Conservation (phyloP, 352 stramenopile species). For the Phytopythium mirpurense region DNA sequence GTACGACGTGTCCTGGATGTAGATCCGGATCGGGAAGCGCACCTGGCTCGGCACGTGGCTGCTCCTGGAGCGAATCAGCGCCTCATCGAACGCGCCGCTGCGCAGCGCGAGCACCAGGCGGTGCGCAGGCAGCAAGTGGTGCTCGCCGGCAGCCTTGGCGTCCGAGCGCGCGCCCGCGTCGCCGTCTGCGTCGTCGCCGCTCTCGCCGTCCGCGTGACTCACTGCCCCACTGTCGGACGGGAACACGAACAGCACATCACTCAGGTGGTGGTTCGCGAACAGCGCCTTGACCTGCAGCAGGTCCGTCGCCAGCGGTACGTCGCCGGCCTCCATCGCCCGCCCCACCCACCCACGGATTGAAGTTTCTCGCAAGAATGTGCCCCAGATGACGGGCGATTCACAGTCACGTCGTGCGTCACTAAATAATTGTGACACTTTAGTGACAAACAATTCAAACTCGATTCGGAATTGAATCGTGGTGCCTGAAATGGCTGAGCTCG, state of each 20-base stretch:
- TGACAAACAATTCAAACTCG: no score
- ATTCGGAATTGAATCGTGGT: background rate
- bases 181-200: background rate
- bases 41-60: constrained; percentile 62
- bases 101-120: constrained; percentile 67
- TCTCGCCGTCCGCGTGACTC: background rate
- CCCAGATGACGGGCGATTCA: no score
- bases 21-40: constrained; percentile 69
- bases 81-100: constrained; percentile 63
- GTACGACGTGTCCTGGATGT: constrained; percentile 48
- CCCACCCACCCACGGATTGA: background rate
- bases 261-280: constrained; percentile 69
- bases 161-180: background rate
- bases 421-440: no score
- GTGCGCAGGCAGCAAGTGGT: constrained; percentile 63
- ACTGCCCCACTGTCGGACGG: constrained; percentile 21
- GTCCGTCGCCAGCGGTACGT: constrained; percentile 35
- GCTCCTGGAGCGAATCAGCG: constrained; percentile 42
- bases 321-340: background rate
- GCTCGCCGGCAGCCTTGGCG: constrained; percentile 24
- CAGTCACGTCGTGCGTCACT: no score
- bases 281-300: constrained; percentile 49
- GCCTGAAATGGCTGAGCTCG: no score
- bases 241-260: constrained; percentile 79
- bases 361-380: no score